These are phyloP conservation scores for Strobilomyces dryophilus DNA, from an alignment of 768 basidiomycete species.

Conservation along the genomic window DNA sequence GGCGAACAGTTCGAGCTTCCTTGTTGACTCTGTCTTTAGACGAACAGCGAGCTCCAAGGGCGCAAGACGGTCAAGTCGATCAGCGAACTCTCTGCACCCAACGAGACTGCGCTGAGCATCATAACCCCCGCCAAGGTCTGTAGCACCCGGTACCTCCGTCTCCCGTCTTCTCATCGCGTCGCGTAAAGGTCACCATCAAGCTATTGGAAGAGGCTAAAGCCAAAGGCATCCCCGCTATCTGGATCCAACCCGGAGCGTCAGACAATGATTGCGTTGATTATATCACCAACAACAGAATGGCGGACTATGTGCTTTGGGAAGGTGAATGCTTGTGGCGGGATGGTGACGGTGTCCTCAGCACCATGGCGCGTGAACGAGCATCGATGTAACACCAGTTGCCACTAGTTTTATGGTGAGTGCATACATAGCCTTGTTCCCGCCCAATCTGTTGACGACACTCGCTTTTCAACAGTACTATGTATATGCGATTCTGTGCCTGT, in stretches of 20 bases:
- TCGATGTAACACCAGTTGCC: constrained; percentile 9
- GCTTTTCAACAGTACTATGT: neutral
- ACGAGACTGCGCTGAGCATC: constrained; percentile 70
- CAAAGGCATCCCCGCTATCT: constrained; percentile 71
- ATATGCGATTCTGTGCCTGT: too few relatives aligned
- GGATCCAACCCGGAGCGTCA: constrained; percentile 89
- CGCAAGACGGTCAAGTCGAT: constrained; percentile 52
- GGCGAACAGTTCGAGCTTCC: neutral
- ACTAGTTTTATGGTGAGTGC: neutral
- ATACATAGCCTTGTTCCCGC: neutral
- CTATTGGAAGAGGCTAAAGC: constrained; percentile 64
- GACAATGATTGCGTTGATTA: constrained; percentile 59
- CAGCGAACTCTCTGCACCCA: constrained; percentile 52
- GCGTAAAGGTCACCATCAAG: constrained; percentile 61
- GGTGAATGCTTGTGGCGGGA: constrained; percentile 81
- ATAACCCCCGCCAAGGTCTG: constrained; percentile 71
- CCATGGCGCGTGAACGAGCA: constrained; percentile 20
- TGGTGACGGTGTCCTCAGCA: constrained; percentile 53
- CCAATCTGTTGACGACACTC: neutral
- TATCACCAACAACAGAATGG: constrained; percentile 60
- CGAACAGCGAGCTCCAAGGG: constrained; percentile 67
- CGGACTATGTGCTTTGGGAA: constrained; percentile 68
- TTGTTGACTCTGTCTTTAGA: constrained; percentile 37
- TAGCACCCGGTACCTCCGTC: neutral
- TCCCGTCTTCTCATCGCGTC: neutral